phyloP scores from a whole-genome alignment of 1,139 yeast species.

The Barnettozyma hawaiiensis region DNA sequence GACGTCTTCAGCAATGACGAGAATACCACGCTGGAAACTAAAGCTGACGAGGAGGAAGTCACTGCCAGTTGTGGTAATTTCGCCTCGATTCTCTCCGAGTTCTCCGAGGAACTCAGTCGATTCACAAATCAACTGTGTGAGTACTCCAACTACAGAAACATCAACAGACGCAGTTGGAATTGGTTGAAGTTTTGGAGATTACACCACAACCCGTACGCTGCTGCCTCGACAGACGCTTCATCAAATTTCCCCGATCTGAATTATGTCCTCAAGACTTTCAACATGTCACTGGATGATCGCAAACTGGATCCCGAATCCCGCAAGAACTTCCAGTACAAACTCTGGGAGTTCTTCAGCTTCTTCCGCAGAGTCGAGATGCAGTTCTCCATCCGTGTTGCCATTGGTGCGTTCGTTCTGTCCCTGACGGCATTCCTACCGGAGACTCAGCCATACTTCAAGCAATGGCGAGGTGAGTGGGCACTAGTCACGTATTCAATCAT shows the following conservation, averaged over 20 bases:
- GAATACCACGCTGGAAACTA: slow-evolving; percentile 26
- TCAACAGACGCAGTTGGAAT: slow-evolving; percentile 35
- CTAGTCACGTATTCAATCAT: slow-evolving; percentile 73
- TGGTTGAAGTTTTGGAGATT: slow-evolving; percentile 50
- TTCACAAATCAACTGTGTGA: slow-evolving; percentile 44
- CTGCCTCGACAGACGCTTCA: background rate
- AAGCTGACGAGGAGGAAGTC: slow-evolving; percentile 69
- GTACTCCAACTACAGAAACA: slow-evolving; percentile 33
- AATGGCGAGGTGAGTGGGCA: slow-evolving; percentile 85
- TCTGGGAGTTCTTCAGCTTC: slow-evolving; percentile 41
- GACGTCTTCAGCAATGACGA: slow-evolving; percentile 39
- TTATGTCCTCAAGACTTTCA: slow-evolving; percentile 17
- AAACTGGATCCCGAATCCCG: slow-evolving; percentile 13
- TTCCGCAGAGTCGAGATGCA: slow-evolving; percentile 63
- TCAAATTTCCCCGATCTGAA: slow-evolving; percentile 17
- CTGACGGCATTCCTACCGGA: slow-evolving; percentile 60
- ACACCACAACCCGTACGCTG: background rate
- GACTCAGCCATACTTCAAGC: slow-evolving; percentile 48
- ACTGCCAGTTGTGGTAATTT: slow-evolving; percentile 85
- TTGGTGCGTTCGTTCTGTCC: slow-evolving; percentile 67
- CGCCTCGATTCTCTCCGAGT: slow-evolving; percentile 57
- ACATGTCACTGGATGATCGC: slow-evolving; percentile 15
- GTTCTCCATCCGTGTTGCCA: slow-evolving; percentile 73
- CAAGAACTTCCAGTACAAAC: slow-evolving; percentile 17
- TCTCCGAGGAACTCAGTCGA: slow-evolving; percentile 50